Evolutionary conservation across 257 asterid genomes (phyloP).

Genomic region (Leptodermis oblonga): DNA sequence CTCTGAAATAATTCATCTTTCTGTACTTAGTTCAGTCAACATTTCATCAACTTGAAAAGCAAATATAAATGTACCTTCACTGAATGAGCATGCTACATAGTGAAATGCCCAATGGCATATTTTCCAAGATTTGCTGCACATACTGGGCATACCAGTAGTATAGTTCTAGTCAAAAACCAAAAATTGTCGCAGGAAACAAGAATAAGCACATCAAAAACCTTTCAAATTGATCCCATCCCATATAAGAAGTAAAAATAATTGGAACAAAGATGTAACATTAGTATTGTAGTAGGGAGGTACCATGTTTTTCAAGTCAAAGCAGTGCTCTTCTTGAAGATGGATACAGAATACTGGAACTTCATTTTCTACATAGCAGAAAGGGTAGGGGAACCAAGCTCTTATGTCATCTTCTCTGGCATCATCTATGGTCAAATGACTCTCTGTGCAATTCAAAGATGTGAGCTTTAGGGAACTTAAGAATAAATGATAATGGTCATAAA

Average conservation of each 20-base stretch:
- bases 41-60: too few species aligned
- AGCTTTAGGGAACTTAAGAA: neutral
- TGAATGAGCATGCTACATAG: too few species aligned
- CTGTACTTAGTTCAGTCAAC: too few species aligned
- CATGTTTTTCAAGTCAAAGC: constrained; percentile 58
- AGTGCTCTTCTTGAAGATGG: constrained; percentile 77
- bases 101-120: constrained; percentile 61
- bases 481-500: neutral
- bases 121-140: constrained; percentile 76
- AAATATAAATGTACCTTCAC: too few species aligned
- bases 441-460: neutral
- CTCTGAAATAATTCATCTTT: too few species aligned
- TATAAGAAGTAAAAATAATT: too few species aligned
- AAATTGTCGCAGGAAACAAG: neutral
- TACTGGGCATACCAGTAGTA: constrained; percentile 71
- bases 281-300: too few species aligned
- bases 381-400: too few species aligned
- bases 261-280: too few species aligned
- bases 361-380: constrained; percentile 69
- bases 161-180: neutral
- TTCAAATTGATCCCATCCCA: too few species aligned
- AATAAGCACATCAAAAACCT: too few species aligned
- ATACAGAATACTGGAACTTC: constrained; percentile 56
- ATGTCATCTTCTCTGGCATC: too few species aligned
- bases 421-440: constrained; percentile 24